phyloP scores from a whole-genome alignment of 2,329 filamentous ascomycete genomes.

The Sphaceloma murrayae region DNA sequence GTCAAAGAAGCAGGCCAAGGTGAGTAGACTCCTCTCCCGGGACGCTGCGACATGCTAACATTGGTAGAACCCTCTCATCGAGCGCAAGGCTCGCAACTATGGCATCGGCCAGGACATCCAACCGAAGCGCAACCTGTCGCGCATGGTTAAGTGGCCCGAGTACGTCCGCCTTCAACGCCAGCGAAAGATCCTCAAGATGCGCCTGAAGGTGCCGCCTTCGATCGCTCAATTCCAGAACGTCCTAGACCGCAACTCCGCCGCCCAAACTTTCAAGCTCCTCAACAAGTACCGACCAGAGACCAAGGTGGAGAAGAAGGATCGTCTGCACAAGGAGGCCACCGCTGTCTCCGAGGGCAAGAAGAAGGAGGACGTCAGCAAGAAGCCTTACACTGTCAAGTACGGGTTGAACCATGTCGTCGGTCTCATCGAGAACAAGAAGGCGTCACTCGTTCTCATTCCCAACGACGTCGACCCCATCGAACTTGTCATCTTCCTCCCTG shows the following conservation, averaged over 20 bases:
- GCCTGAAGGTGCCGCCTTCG: constrained; percentile 94
- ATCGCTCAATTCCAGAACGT: constrained; percentile 97
- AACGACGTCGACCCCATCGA: constrained; percentile 99
- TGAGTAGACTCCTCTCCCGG: constrained; percentile 42
- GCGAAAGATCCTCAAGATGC: constrained; percentile 93
- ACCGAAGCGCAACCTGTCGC: constrained; percentile 86
- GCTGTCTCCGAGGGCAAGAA: constrained; percentile 98
- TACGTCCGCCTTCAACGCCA: constrained; percentile 96
- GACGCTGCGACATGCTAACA: constrained; percentile 13
- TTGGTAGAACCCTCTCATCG: constrained; percentile 88
- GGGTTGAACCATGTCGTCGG: constrained; percentile 99
- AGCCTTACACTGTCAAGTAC: constrained; percentile 99
- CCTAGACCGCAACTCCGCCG: constrained; percentile 91
- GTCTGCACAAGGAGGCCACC: constrained; percentile 93
- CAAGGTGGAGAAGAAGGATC: constrained; percentile 99
- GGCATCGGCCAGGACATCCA: constrained; percentile 99
- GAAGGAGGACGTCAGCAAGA: constrained; percentile 99
- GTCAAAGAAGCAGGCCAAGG: constrained; percentile 93
- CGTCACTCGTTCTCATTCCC: constrained; percentile 91
- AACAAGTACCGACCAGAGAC: constrained; percentile 99
- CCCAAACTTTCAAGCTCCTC: constrained; percentile 96
- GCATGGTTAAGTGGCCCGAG: constrained; percentile 99
- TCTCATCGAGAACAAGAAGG: constrained; percentile 99
- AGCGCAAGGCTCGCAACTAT: constrained; percentile 96
- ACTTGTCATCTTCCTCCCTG: constrained; percentile 97